Base-by-base conservation (phyloP, 352 stramenopile genomes). In the Plasmopara viticola region DNA sequence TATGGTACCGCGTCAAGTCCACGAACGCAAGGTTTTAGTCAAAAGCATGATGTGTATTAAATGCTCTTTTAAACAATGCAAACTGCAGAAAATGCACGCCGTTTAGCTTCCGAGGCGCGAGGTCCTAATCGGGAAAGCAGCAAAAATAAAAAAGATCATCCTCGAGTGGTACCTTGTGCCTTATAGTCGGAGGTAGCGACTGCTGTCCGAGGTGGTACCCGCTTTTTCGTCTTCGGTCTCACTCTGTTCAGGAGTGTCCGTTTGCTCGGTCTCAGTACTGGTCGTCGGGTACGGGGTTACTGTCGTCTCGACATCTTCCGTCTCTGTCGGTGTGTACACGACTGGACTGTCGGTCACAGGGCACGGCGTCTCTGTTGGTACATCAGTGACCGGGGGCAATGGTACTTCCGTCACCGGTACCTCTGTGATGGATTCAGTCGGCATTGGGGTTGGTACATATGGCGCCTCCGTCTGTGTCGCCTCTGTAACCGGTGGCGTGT, bases 141-240 rank as follows among this genome's bases (percentile, higher is more conserved):
- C 31, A 35, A 35, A 12, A 35, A 35, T 35, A 35, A 12, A 35
- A 35, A 35, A 3, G 20, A 3, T 5, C 31, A n/a, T 12, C 7
- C 7, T 35, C 10, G 5, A 5, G 31, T 8, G 6, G 7, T 35
- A 35, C 31, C 10, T 12, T 2, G 31, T 12, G 6, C 31, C 31
- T 35, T 35, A 35, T 38, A 48, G 50, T 12, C 60, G 60, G 13
- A 68, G 60, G 35, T 65, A 62, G 31, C 60, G 60, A 17, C 6
- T 58, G 33, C 6, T 12, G 5, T 35, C 31, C 6, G 15, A 9
- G 10, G 13, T 31, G 34, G 17, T 9, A 17, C 14, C 28, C 15
- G 0, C 14, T 5, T 20, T 17, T 30, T 61, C 45, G n/a, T 62
- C 14, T 37, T 57, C 46, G 8, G 31, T 49, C 9, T 28, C 42